Percentiles rank a stretch among this genome's conserved stretches.
Evolutionary conservation across 2,329 filamentous ascomycete genomes (phyloP).

Genomic region (Fusarium sp.): DNA sequence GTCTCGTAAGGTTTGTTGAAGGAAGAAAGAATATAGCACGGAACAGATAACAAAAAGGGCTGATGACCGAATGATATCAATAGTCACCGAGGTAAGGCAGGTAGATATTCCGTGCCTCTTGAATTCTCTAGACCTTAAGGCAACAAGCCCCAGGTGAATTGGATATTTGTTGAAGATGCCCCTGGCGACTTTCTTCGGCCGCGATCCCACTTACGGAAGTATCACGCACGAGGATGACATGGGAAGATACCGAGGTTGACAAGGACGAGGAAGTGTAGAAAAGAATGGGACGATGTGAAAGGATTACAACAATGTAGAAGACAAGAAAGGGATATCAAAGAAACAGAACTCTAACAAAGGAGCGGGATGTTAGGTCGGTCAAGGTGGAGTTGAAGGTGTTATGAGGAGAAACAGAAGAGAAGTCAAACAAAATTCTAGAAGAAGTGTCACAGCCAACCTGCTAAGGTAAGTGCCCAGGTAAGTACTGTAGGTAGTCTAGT

Average conservation of each 20-base stretch:
- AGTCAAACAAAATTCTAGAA: conserved; percentile 6
- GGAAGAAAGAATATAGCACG: conserved; percentile 9
- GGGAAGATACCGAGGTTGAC: conserved; percentile 29
- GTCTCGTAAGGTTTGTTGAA: conserved; percentile 21
- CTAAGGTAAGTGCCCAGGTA: too few species aligned
- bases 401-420: conserved; percentile 13
- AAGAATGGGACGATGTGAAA: conserved; percentile 28
- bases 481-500: too few species aligned
- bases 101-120: conserved; percentile 23
- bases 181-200: conserved; percentile 44
- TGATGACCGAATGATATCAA: conserved; percentile 17
- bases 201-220: conserved; percentile 48
- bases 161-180: conserved; percentile 32
- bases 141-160: conserved; percentile 3
- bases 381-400: conserved; percentile 17
- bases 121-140: conserved; percentile 23
- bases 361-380: conserved; percentile 17
- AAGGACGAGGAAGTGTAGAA: conserved; percentile 17
- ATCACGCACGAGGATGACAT: conserved; percentile 34
- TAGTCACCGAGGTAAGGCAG: background rate
- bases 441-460: background rate
- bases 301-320: conserved; percentile 10
- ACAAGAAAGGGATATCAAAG: conserved; percentile 30
- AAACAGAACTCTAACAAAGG: conserved; percentile 13
- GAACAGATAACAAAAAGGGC: conserved; percentile 16